Base-by-base conservation (phyloP, 805 yeast genomes). In the Starmera dryadoides region DNA sequence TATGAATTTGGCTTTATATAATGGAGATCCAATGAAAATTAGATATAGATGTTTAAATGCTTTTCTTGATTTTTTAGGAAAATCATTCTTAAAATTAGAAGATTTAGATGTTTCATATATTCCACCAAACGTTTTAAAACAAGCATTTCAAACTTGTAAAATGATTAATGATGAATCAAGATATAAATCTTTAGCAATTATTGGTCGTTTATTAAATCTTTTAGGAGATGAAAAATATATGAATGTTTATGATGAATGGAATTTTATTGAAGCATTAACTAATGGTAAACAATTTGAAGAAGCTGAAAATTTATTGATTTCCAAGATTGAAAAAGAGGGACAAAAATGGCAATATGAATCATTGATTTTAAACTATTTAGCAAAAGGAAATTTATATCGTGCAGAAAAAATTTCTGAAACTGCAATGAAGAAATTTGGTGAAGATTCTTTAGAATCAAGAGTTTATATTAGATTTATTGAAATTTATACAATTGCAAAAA, bases 311-410 rank as follows among this genome's bases (percentile, higher is more conserved):
- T 52, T 74, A 16, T 68, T 66, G 45, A 44, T 52, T 15, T 50
- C 66, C 1, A 56, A 67, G 39, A 50, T 56, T 35, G 52, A 44
- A 2, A 65, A 65, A 25, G 50, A 59, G 6, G 64, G 67, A 23
- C 66, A 71, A 42, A 52, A 77, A 39, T 75, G 77, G 64, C 75
- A 81, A 81, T 56, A 59, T 42, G 80, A 75, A 37, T 41, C 68
- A 19, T 75, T 78, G n/a, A 56, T 67, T 40, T 60, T 59, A 41
- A 58, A 70, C 6, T 58, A 64, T 34, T 43, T 75, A 26, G 53
- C 59, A 7, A 47, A 52, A n/a, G 56, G 56, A 14, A 51, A 61
- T 25, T 39, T 66, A 5, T 54, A 44, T 4, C 47, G 49, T n/a
- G 74, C 75, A 19, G 67, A 67, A 32, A 46, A 45, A 2, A 34